These are phyloP conservation scores for Guyanaporus albipodus DNA, from an alignment of 768 basidiomycete species.

Conservation along the genomic window DNA sequence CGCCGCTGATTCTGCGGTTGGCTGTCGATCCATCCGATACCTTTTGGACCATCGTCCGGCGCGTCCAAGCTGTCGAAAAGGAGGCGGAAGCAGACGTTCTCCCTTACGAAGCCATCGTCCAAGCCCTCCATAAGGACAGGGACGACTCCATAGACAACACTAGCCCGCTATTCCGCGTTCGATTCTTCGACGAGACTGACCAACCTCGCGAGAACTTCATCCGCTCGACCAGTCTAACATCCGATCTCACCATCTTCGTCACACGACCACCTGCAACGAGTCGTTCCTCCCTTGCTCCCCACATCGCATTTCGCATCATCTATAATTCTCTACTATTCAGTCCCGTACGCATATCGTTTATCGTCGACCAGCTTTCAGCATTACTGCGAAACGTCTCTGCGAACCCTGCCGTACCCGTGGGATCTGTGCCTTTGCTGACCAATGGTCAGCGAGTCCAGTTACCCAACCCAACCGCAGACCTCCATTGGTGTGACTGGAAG, in stretches of 20 bases:
- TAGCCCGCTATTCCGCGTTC: conserved; percentile 80
- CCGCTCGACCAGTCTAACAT: conserved; percentile 73
- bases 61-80: conserved; percentile 77
- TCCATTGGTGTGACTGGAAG: conserved; percentile 97
- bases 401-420: conserved; percentile 66
- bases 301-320: conserved; percentile 73
- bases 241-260: conserved; percentile 92
- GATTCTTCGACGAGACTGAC: conserved; percentile 95
- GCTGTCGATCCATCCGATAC: conserved; percentile 81
- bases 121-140: conserved; percentile 62
- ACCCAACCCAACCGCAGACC: conserved; percentile 80
- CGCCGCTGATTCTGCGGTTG: conserved; percentile 82
- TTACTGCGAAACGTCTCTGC: conserved; percentile 68
- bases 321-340: conserved; percentile 97
- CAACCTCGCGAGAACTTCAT: conserved; percentile 70
- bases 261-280: conserved; percentile 65
- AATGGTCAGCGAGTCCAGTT: conserved; percentile 62
- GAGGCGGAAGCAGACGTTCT: conserved; percentile 80
- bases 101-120: conserved; percentile 74
- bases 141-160: conserved; percentile 50
- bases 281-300: conserved; percentile 67
- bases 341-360: conserved; percentile 63
- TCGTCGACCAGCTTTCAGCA: conserved; percentile 82
- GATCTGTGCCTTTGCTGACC: conserved; percentile 78
- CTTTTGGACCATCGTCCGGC: conserved; percentile 83